These are phyloP conservation scores for Metschnikowia kunwiensis DNA, from an alignment of 805 yeast genomes.

Conservation along the genomic window DNA sequence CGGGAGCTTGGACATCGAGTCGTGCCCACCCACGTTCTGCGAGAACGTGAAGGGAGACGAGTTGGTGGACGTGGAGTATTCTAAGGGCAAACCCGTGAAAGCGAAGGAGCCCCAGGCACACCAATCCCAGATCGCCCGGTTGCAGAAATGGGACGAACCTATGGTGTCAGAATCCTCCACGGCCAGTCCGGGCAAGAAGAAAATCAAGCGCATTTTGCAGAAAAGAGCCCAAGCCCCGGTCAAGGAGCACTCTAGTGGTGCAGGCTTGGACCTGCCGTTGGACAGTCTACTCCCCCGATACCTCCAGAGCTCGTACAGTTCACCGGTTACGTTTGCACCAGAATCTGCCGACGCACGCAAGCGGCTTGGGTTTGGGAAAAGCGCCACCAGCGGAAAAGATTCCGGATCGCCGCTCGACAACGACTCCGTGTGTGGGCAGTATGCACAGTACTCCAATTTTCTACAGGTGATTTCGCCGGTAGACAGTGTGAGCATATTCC, in stretches of 20 bases:
- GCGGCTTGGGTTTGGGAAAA: background rate
- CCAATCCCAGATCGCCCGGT: background rate
- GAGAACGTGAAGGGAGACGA: background rate
- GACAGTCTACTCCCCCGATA: slow-evolving; percentile 7
- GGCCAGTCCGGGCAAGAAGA: background rate
- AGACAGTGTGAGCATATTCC: slow-evolving; percentile 6
- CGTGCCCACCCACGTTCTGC: slow-evolving; percentile 7
- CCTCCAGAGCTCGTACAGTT: slow-evolving; percentile 9
- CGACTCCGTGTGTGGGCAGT: slow-evolving; percentile 5
- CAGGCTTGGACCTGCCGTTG: slow-evolving; percentile 5
- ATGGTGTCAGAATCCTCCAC: background rate
- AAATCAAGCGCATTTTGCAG: slow-evolving; percentile 1
- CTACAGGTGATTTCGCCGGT: slow-evolving; percentile 7
- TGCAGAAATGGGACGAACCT: background rate
- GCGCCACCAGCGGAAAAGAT: slow-evolving; percentile 3
- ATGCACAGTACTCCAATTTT: slow-evolving; percentile 6
- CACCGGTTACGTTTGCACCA: slow-evolving; percentile 5
- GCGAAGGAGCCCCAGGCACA: background rate
- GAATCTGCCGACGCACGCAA: background rate
- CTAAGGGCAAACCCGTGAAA: background rate
- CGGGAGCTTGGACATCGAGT: slow-evolving; percentile 8
- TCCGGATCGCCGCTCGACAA: slow-evolving; percentile 3
- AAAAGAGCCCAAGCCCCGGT: background rate
- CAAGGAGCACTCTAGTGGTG: background rate
- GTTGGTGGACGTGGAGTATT: background rate